phyloP scores from a whole-genome alignment of 2,329 filamentous ascomycete genomes.

The Epichloe gansuensis region DNA sequence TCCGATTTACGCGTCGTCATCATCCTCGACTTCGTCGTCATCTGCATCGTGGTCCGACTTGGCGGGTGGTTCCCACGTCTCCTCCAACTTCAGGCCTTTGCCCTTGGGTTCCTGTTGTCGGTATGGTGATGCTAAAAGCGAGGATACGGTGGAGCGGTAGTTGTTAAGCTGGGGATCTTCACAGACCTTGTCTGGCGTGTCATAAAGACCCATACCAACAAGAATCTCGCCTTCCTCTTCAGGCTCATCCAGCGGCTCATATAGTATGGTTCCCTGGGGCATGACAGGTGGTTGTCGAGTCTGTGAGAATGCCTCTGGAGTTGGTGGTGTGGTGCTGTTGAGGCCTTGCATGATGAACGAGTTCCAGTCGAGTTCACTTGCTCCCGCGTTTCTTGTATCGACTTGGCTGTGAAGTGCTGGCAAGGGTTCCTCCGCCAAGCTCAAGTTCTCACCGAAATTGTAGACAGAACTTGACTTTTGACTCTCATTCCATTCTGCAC shows the following conservation, averaged over 20 bases:
- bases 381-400: slow-evolving; percentile 7
- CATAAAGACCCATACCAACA: slow-evolving; percentile 74
- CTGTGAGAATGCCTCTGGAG: slow-evolving; percentile 45
- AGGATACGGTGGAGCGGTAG: slow-evolving; percentile 41
- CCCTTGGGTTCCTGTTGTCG: slow-evolving; percentile 39
- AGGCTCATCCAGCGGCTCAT: slow-evolving; percentile 36
- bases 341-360: slow-evolving; percentile 32
- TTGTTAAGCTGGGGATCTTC: slow-evolving; percentile 39
- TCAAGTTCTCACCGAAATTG: slow-evolving; percentile 11
- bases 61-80: slow-evolving; percentile 62
- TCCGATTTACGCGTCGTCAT: neutral
- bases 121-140: slow-evolving; percentile 40
- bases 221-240: slow-evolving; percentile 59
- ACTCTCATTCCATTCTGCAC: slow-evolving; percentile 25
- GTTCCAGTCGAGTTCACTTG: slow-evolving; percentile 29
- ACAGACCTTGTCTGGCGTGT: slow-evolving; percentile 48
- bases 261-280: slow-evolving; percentile 37
- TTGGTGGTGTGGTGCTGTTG: slow-evolving; percentile 42
- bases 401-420: slow-evolving; percentile 12
- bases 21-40: slow-evolving; percentile 29
- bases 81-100: slow-evolving; percentile 70
- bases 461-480: slow-evolving; percentile 20
- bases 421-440: slow-evolving; percentile 22
- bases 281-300: slow-evolving; percentile 36
- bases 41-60: slow-evolving; percentile 46